Base-by-base conservation (phyloP, 768 basidiomycete species). In the Collybiopsis luxurians region DNA sequence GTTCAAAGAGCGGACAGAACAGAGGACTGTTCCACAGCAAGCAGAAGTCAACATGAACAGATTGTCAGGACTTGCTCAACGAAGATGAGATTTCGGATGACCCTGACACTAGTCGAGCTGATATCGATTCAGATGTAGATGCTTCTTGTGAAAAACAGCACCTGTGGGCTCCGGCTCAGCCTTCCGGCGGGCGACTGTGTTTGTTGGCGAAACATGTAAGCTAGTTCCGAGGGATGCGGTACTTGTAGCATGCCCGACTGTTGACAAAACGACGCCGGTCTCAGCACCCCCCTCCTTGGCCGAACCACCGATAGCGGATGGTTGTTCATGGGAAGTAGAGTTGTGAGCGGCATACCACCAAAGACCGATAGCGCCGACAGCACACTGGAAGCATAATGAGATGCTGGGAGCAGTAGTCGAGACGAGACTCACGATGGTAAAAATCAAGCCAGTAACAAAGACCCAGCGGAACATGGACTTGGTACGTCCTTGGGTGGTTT, bases 271-370 rank as follows among this genome's bases (percentile, higher is more conserved):
- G 13, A 5, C 31, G 5, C 31, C 31, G 6, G 31, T 34, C 31
- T 5, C 31, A 34, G 65, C 43, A 1, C 65, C 62, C 13, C 65
- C 61, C 4, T 71, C 70, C 63, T 76, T 67, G 11, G 79, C 84
- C 51, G 78, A 79, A 13, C 89, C 89, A 27, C 90, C 89, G 53
- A 92, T 67, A 9, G 80, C 81, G 3, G 70, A 82, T 3, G 90
- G 90, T 12, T 70, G 73, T 43, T 78, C 73, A 64, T 85, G 76
- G 44, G 71, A 62, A 6, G 80, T 67, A 24, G 69, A 66, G 43
- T 79, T 79, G 60, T 85, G 82, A 10, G 84, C 75, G 26, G 83
- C 57, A 59, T 81, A 87, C 69, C 80, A 79, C 31, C 83, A 88
- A 15, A 87, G 62, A 23, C 77, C 87, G 19, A 86, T 75, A 1